Percentiles rank a stretch among this genome's conserved stretches.
Conservation (phyloP, 176 grass and related monocot species). For the Musa itinerans region DNA sequence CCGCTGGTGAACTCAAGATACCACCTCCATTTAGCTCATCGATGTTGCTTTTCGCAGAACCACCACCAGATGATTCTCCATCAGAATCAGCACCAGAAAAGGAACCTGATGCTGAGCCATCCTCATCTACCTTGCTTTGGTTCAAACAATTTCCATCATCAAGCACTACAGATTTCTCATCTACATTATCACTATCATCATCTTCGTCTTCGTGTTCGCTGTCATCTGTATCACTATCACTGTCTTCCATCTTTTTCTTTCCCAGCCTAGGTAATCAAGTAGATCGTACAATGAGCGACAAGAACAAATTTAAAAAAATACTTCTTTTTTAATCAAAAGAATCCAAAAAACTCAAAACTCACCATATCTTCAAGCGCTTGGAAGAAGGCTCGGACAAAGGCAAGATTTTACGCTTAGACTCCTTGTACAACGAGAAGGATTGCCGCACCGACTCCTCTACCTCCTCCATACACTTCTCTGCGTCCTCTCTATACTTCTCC, state of each 20-base stretch:
- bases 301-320: background rate
- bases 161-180: slow-evolving; percentile 44
- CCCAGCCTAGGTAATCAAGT: slow-evolving; percentile 57
- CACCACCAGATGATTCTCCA: slow-evolving; percentile 51
- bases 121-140: slow-evolving; percentile 36
- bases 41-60: slow-evolving; percentile 32
- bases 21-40: slow-evolving; percentile 38
- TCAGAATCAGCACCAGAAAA: slow-evolving; percentile 44
- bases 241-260: slow-evolving; percentile 66
- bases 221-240: slow-evolving; percentile 51
- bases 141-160: slow-evolving; percentile 53
- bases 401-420: slow-evolving; percentile 59
- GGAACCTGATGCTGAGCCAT: slow-evolving; percentile 27
- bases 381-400: slow-evolving; percentile 36
- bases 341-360: slow-evolving; percentile 11
- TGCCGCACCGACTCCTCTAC: slow-evolving; percentile 73
- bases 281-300: slow-evolving; percentile 15
- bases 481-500: slow-evolving; percentile 72
- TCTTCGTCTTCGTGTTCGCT: slow-evolving; percentile 44
- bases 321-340: background rate
- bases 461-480: slow-evolving; percentile 59
- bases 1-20: slow-evolving; percentile 17
- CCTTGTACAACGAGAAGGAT: slow-evolving; percentile 43
- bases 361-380: slow-evolving; percentile 92
- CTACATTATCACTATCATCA: slow-evolving; percentile 24